These are phyloP conservation scores for Xylaria venustula DNA, from an alignment of 495 filamentous ascomycete species.

Conservation along the genomic window DNA sequence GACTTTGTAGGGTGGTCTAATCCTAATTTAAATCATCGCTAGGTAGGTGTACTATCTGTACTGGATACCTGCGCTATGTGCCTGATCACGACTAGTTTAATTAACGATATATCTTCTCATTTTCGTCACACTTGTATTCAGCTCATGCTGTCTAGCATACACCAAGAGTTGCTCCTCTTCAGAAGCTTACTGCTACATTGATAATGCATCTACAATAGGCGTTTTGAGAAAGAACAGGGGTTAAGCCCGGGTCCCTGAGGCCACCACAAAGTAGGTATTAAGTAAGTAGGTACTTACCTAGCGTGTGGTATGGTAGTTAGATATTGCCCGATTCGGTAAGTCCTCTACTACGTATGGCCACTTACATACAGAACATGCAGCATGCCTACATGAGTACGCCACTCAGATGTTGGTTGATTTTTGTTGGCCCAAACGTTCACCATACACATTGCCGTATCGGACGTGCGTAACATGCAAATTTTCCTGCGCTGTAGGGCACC, in stretches of 20 bases:
- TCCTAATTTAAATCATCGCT: slow-evolving; percentile 6
- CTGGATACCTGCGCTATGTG: not conserved
- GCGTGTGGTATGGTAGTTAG: not conserved
- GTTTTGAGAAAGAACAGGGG: too few relatives aligned
- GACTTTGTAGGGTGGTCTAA: not conserved
- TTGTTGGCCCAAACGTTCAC: too few relatives aligned
- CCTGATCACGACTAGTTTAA: not conserved
- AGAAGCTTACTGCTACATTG: not conserved
- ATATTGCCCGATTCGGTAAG: slow-evolving; percentile 6
- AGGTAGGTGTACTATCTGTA: not conserved
- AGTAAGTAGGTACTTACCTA: too few relatives aligned
- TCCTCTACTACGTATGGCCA: not conserved
- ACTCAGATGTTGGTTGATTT: too few relatives aligned
- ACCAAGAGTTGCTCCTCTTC: not conserved
- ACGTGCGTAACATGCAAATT: too few relatives aligned
- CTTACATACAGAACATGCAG: too few relatives aligned
- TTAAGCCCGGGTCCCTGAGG: too few relatives aligned
- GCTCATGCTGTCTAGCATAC: not conserved
- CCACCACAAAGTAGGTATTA: too few relatives aligned
- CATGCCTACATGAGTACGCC: too few relatives aligned
- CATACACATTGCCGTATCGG: too few relatives aligned
- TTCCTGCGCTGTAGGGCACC: too few relatives aligned
- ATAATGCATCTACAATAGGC: too few relatives aligned
- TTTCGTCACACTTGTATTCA: not conserved
- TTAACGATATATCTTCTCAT: not conserved